Conservation (phyloP, 495 filamentous ascomycete species). For the Cenococcum geophilum region DNA sequence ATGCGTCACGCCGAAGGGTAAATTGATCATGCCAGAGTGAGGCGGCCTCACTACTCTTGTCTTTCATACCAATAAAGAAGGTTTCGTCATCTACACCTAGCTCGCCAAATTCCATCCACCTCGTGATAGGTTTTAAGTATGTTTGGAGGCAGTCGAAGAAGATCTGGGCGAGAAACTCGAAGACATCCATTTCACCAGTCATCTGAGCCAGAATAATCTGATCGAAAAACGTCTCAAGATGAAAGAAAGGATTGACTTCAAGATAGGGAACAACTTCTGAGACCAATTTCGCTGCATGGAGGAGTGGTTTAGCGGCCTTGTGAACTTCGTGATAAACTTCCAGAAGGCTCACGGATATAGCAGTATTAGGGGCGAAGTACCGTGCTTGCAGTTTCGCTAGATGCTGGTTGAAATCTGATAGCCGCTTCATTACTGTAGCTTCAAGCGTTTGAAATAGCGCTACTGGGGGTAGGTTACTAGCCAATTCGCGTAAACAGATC, state of each 20-base stretch:
- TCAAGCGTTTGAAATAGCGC: slow-evolving; percentile 54
- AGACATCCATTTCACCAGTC: slow-evolving; percentile 55
- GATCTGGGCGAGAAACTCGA: slow-evolving; percentile 54
- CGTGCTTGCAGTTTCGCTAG: slow-evolving; percentile 44
- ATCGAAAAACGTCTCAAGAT: slow-evolving; percentile 68
- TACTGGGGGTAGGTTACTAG: slow-evolving; percentile 35
- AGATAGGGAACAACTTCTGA: slow-evolving; percentile 23
- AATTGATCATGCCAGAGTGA: slow-evolving; percentile 75
- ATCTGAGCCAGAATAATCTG: slow-evolving; percentile 62
- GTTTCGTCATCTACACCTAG: slow-evolving; percentile 54
- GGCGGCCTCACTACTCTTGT: slow-evolving; percentile 52
- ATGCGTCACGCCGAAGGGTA: slow-evolving; percentile 50
- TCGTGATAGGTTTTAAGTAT: slow-evolving; percentile 69
- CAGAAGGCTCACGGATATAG: slow-evolving; percentile 50
- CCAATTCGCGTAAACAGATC: slow-evolving; percentile 46
- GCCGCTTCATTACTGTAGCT: slow-evolving; percentile 41
- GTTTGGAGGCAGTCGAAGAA: slow-evolving; percentile 80
- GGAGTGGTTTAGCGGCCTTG: slow-evolving; percentile 46
- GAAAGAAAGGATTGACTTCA: slow-evolving; percentile 26
- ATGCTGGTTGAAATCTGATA: slow-evolving; percentile 42
- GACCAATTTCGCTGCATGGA: slow-evolving; percentile 48
- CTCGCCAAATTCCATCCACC: slow-evolving; percentile 81
- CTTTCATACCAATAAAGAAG: slow-evolving; percentile 66
- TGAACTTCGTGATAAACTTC: slow-evolving; percentile 56
- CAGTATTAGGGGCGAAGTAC: slow-evolving; percentile 38